Percentiles rank a stretch among this genome's conserved stretches.
Conservation (phyloP, 2,329 filamentous ascomycete genomes). For the Onygenales sp. region DNA sequence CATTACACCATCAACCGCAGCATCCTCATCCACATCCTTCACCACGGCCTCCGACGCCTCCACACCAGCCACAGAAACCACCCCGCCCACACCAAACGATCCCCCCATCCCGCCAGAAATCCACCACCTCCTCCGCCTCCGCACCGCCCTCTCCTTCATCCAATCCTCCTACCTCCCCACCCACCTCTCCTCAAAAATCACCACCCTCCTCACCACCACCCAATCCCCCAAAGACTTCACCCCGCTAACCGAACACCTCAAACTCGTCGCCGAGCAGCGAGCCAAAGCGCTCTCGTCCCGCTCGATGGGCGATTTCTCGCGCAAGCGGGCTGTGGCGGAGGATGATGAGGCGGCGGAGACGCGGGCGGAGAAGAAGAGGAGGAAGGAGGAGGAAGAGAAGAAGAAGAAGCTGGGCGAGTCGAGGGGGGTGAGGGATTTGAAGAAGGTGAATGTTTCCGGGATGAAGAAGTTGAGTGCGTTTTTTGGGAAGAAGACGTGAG, state of each 20-base stretch:
- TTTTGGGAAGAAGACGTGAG: constrained; percentile 55
- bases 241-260: constrained; percentile 61
- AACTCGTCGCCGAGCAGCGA: constrained; percentile 56
- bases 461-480: constrained; percentile 98
- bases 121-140: constrained; percentile 37
- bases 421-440: constrained; percentile 65
- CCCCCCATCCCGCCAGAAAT: constrained; percentile 22
- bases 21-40: constrained; percentile 24
- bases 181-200: constrained; percentile 27
- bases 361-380: constrained; percentile 72
- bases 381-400: constrained; percentile 81
- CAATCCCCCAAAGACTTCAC: constrained; percentile 53
- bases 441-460: constrained; percentile 80
- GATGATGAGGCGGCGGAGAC: constrained; percentile 31
- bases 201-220: constrained; percentile 24
- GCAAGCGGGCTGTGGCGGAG: constrained; percentile 32
- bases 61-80: constrained; percentile 29
- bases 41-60: constrained; percentile 28
- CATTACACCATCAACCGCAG: constrained; percentile 21
- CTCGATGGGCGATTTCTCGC: constrained; percentile 40
- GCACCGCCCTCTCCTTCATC: constrained; percentile 42
- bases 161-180: constrained; percentile 40
- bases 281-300: constrained; percentile 62
- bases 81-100: constrained; percentile 20
- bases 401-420: constrained; percentile 69